Evolutionary conservation across 2,329 filamentous ascomycete species (phyloP).

Genomic region (Cladophialophora exuberans): DNA sequence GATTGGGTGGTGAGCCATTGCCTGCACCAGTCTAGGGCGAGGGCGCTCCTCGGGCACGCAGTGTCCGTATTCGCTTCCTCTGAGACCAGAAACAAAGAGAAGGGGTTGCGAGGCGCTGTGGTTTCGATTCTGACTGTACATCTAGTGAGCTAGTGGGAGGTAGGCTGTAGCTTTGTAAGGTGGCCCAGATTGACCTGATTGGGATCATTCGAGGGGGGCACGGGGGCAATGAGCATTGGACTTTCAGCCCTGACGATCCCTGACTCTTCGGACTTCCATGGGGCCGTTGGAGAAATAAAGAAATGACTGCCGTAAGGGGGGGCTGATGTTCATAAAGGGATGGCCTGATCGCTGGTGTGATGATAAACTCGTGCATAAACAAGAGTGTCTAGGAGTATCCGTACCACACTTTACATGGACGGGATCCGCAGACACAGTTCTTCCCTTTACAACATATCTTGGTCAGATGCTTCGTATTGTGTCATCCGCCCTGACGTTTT

Average conservation of each 20-base stretch:
- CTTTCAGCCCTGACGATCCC: constrained; percentile 10
- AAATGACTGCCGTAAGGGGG: not conserved
- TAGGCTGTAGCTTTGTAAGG: constrained; percentile 6
- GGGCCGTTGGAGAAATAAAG: not conserved
- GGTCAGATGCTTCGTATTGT: not conserved
- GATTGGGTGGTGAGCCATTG: too few species aligned
- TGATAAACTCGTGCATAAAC: not conserved
- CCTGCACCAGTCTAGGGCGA: too few species aligned
- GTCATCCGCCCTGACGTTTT: not conserved
- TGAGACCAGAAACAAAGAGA: not conserved
- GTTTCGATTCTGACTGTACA: constrained; percentile 9
- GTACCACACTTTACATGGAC: too few species aligned
- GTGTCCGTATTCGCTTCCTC: not conserved
- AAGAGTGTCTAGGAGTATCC: not conserved
- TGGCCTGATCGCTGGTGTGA: constrained; percentile 7
- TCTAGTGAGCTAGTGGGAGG: not conserved
- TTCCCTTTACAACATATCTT: too few species aligned
- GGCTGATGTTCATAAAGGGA: not conserved
- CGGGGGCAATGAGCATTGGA: not conserved
- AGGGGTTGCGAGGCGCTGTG: not conserved
- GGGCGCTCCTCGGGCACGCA: too few species aligned
- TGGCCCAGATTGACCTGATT: not conserved
- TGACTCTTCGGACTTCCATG: not conserved
- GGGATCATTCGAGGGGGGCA: not conserved
- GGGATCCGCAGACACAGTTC: too few species aligned